Conservation (phyloP, 2,329 filamentous ascomycete genomes). For the Sporothrix inflata region DNA sequence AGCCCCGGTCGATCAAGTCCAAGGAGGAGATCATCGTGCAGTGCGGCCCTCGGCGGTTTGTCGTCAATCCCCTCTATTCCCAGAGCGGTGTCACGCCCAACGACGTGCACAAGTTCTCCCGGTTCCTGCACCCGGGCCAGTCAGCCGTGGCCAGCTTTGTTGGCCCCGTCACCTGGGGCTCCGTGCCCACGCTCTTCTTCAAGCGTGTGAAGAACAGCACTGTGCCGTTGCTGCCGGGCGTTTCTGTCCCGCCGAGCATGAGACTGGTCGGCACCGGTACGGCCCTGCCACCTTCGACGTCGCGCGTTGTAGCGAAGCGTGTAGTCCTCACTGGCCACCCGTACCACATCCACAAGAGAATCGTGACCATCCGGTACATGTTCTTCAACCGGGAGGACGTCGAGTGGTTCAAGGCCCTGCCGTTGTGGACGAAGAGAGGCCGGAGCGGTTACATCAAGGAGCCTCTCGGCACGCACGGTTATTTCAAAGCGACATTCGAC, state of each 20-base stretch:
- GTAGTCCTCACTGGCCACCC: constrained; percentile 94
- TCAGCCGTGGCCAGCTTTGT: constrained; percentile 88
- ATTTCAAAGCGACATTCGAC: constrained; percentile 99
- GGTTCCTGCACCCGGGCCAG: constrained; percentile 87
- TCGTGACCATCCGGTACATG: constrained; percentile 98
- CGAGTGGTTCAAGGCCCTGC: constrained; percentile 95
- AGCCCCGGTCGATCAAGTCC: constrained; percentile 76
- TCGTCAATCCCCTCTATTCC: constrained; percentile 90
- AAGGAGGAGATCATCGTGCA: constrained; percentile 93
- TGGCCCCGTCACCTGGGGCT: constrained; percentile 89
- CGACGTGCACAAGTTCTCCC: constrained; percentile 95
- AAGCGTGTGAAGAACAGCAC: constrained; percentile 57
- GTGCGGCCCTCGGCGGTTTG: constrained; percentile 82
- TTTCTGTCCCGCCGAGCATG: constrained; percentile 50
- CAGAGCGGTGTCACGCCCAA: constrained; percentile 88
- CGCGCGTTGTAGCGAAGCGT: constrained; percentile 87
- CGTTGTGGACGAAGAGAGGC: constrained; percentile 89
- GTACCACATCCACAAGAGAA: constrained; percentile 97
- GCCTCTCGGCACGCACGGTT: constrained; percentile 93
- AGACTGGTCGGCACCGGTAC: constrained; percentile 86
- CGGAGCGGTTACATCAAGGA: constrained; percentile 93
- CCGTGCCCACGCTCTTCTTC: constrained; percentile 89
- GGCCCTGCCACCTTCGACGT: constrained; percentile 73
- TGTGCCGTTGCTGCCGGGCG: constrained; percentile 43
- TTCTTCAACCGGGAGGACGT: constrained; percentile 98